These are phyloP conservation scores for Malassezia furfur DNA, from an alignment of 1,284 basidiomycete genomes.

Conservation along the genomic window DNA sequence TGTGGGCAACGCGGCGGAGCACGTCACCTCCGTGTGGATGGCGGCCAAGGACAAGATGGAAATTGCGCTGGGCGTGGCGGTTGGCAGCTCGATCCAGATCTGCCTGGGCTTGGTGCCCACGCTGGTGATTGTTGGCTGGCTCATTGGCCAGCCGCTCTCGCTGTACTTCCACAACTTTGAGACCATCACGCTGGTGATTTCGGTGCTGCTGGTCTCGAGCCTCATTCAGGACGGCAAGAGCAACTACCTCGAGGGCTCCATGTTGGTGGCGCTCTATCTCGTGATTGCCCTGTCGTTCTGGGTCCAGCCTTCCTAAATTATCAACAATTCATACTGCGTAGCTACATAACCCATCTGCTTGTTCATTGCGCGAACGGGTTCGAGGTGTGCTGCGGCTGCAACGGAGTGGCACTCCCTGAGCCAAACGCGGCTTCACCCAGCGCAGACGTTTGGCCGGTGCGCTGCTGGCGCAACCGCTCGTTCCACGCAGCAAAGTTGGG, in stretches of 20 bases:
- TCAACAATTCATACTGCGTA: background rate
- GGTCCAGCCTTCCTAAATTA: slow-evolving; percentile 21
- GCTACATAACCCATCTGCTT: background rate
- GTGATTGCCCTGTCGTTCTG: slow-evolving; percentile 43
- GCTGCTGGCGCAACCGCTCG: slow-evolving; percentile 24
- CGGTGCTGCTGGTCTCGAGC: slow-evolving; percentile 47
- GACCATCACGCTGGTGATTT: slow-evolving; percentile 39
- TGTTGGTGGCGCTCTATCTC: slow-evolving; percentile 48
- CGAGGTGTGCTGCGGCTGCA: background rate
- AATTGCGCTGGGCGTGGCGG: slow-evolving; percentile 65
- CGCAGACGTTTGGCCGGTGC: slow-evolving; percentile 18
- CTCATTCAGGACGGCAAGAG: slow-evolving; percentile 48
- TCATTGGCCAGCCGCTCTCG: slow-evolving; percentile 48
- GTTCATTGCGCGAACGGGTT: slow-evolving; percentile 13
- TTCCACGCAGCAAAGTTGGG: slow-evolving; percentile 25
- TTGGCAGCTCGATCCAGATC: slow-evolving; percentile 61
- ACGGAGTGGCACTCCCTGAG: background rate
- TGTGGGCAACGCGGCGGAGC: slow-evolving; percentile 60
- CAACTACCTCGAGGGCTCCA: slow-evolving; percentile 44
- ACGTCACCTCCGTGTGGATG: slow-evolving; percentile 43
- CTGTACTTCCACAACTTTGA: slow-evolving; percentile 45
- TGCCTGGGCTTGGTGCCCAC: slow-evolving; percentile 45
- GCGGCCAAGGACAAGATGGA: slow-evolving; percentile 47
- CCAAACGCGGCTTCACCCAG: slow-evolving; percentile 1
- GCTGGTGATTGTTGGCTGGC: slow-evolving; percentile 48